Base-by-base conservation (phyloP, 306 rosid genomes). In the Lithocarpus polystachyus region DNA sequence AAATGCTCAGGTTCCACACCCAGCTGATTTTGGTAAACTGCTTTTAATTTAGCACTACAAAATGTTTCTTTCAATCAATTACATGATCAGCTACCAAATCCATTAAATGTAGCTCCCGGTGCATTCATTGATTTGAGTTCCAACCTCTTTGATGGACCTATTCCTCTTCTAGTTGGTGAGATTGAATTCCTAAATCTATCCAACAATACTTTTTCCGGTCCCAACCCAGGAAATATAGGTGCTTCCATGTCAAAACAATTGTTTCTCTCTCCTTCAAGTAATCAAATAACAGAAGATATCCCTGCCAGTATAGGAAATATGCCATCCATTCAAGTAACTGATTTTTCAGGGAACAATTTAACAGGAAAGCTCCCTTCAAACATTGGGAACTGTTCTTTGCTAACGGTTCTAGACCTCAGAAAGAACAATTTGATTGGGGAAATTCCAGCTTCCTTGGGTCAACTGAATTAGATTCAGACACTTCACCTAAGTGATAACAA, bases 11-110 rank as follows among this genome's bases (percentile, higher is more conserved):
- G 75, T 74, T 77, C 37, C 74, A 76, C 85, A 23, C 87, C 88
- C 15, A 26, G 45, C n/a, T 85, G 93, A 86, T 81, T 87, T 82
- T 87, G 89, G 91, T 54, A 85, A 69, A 64, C 77, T n/a, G 67
- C 81, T 0, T 59, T 78, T 0, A 43, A 69, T 37, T 28, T 82
- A 11, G n/a, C 18, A 2, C 14, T 20, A 23, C 33, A 84, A 56
- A 86, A 89, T 68, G 72, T 86, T 28, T 84, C 90, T 24, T 56
- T 72, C 40, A 86, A 89, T 73, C 69, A 55, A 43, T 57, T 89
- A 24, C 76, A 53, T 0, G 88, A 86, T 10, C 56, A 59, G 45
- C 85, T 80, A 70, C 87, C 86, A 28, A 84, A 54, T 82, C 84
- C 75, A 53, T 5, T 86, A 0, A 73, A n/a, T 0, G 3, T 79